Evolutionary conservation across 805 yeast species (phyloP).

Genomic region (Candida ipomoeae): DNA sequence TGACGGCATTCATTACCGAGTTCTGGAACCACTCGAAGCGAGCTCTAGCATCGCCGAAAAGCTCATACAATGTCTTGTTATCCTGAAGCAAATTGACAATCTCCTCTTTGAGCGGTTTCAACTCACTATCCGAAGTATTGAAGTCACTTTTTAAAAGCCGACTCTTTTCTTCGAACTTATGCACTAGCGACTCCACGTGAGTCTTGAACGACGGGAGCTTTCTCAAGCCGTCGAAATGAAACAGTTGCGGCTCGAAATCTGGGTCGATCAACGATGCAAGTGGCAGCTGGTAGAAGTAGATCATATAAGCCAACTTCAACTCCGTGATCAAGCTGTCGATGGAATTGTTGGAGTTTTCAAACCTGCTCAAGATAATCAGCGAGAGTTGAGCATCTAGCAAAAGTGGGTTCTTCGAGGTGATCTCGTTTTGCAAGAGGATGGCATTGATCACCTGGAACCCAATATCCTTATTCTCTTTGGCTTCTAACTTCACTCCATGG

Average conservation of each 20-base stretch:
- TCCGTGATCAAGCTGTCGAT: conserved; percentile 37
- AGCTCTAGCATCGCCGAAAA: conserved; percentile 16
- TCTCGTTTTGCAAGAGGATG: conserved; percentile 27
- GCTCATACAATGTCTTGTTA: conserved; percentile 12
- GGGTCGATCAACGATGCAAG: conserved; percentile 23
- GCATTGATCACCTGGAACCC: conserved; percentile 33
- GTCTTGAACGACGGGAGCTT: conserved; percentile 36
- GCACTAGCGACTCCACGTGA: conserved; percentile 24
- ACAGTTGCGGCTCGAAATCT: conserved; percentile 5
- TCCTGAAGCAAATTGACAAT: conserved; percentile 14
- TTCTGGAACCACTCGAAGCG: conserved; percentile 24
- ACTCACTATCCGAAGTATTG: background rate
- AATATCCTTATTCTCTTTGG: conserved; percentile 29
- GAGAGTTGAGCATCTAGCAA: conserved; percentile 24
- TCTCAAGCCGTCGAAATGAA: conserved; percentile 25
- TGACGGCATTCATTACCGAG: conserved; percentile 24
- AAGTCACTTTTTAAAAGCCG: background rate
- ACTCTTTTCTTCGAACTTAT: conserved; percentile 6
- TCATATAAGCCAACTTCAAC: conserved; percentile 36
- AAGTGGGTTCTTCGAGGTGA: conserved; percentile 18
- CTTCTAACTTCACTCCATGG: conserved; percentile 29
- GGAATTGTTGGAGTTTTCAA: conserved; percentile 37
- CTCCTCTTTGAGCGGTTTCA: conserved; percentile 5
- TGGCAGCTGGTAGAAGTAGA: conserved; percentile 38
- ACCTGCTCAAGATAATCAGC: conserved; percentile 30